Conservation (phyloP, 805 yeast species). For the Candida morakotiae region DNA sequence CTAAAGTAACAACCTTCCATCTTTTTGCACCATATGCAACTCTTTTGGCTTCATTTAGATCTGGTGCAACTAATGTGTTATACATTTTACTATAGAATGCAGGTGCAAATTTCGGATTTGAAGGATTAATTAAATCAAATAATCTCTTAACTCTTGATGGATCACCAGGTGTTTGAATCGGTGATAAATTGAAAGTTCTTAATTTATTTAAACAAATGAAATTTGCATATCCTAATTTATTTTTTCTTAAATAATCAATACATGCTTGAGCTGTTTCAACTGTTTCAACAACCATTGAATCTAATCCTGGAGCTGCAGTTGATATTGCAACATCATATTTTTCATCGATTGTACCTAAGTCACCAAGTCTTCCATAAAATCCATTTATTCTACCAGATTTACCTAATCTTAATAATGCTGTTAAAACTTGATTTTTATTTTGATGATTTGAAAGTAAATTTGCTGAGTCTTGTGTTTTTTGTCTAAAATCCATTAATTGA, state of each 20-base stretch:
- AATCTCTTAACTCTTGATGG: slow-evolving; percentile 67
- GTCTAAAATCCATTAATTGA: slow-evolving; percentile 52
- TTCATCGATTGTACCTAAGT: slow-evolving; percentile 85
- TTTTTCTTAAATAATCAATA: slow-evolving; percentile 77
- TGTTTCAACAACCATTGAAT: slow-evolving; percentile 87
- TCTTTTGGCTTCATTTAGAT: slow-evolving; percentile 73
- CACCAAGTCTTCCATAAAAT: slow-evolving; percentile 87
- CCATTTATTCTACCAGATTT: slow-evolving; percentile 82
- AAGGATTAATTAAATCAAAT: slow-evolving; percentile 75
- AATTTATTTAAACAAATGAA: slow-evolving; percentile 79
- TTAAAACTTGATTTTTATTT: slow-evolving; percentile 69
- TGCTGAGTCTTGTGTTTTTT: slow-evolving; percentile 63
- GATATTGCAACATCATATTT: slow-evolving; percentile 90
- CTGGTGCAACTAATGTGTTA: slow-evolving; percentile 83
- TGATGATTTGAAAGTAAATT: slow-evolving; percentile 53
- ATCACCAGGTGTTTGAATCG: slow-evolving; percentile 63
- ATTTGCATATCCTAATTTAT: slow-evolving; percentile 82
- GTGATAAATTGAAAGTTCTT: slow-evolving; percentile 53
- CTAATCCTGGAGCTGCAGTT: slow-evolving; percentile 88
- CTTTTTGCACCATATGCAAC: slow-evolving; percentile 83
- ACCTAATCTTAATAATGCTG: slow-evolving; percentile 64
- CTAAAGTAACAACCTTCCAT: slow-evolving; percentile 86
- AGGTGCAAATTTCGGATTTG: slow-evolving; percentile 64
- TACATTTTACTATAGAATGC: slow-evolving; percentile 86
- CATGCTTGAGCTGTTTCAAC: slow-evolving; percentile 58